Evolutionary conservation across 2,329 filamentous ascomycete genomes (phyloP).

Genomic region (Pyrenochaeta sp.): DNA sequence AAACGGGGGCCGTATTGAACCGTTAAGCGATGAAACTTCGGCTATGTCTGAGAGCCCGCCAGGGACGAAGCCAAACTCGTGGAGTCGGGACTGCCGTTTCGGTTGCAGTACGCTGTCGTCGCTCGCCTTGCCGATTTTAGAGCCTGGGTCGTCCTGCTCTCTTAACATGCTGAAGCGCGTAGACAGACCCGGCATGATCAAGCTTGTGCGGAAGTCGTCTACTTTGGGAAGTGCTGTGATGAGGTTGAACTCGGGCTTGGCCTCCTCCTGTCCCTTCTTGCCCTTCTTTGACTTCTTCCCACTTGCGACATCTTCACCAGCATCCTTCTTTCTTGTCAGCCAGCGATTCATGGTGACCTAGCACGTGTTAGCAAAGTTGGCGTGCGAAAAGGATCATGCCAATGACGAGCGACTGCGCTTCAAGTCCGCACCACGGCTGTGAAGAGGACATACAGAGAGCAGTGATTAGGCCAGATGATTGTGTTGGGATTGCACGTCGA

Average conservation of each 20-base stretch:
- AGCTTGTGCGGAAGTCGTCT: constrained; percentile 93
- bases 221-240: constrained; percentile 76
- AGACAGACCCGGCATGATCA: constrained; percentile 94
- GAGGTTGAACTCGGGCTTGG: constrained; percentile 76
- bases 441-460: constrained; percentile 24
- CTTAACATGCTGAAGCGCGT: constrained; percentile 96
- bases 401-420: neutral
- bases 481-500: constrained; percentile 6
- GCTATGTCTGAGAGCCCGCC: constrained; percentile 81
- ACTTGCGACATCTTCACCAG: constrained; percentile 42
- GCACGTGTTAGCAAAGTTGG: constrained; percentile 23
- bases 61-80: constrained; percentile 72
- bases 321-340: constrained; percentile 72
- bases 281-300: constrained; percentile 54
- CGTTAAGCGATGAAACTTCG: constrained; percentile 80
- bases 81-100: constrained; percentile 79
- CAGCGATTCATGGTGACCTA: constrained; percentile 75
- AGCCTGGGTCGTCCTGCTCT: constrained; percentile 91
- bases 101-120: constrained; percentile 92
- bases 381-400: neutral
- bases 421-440: constrained; percentile 13
- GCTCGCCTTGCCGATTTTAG: constrained; percentile 89
- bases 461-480: constrained; percentile 1
- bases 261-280: constrained; percentile 62
- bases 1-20: constrained; percentile 64